Conservation (phyloP, 495 filamentous ascomycete genomes). For the Pseudevernia furfuracea region DNA sequence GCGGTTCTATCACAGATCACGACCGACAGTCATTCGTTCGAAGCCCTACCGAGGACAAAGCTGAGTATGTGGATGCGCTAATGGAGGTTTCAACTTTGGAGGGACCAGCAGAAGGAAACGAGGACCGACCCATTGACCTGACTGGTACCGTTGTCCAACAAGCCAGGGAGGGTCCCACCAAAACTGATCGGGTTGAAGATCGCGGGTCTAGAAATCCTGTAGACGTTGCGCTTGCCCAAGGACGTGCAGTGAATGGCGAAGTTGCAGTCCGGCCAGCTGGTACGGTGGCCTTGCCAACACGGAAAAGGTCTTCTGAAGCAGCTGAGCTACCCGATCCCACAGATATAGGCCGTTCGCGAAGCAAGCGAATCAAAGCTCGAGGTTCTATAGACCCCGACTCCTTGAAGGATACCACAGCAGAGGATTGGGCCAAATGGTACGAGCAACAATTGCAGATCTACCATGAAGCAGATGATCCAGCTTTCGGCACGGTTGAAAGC, state of each 20-base stretch:
- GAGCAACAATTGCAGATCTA: slow-evolving; percentile 62
- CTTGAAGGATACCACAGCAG: slow-evolving; percentile 44
- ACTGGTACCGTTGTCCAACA: not conserved
- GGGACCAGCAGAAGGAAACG: not conserved
- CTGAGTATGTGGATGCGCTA: slow-evolving; percentile 2
- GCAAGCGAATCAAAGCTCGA: slow-evolving; percentile 73
- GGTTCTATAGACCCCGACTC: slow-evolving; percentile 56
- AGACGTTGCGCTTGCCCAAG: not conserved
- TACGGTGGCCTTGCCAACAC: slow-evolving; percentile 26
- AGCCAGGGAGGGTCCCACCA: not conserved
- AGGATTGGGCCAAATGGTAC: slow-evolving; percentile 62
- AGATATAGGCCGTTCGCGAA: slow-evolving; percentile 61
- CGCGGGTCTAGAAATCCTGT: not conserved
- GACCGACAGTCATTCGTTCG: not conserved
- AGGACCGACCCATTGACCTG: slow-evolving; percentile 2
- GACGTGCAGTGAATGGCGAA: not conserved
- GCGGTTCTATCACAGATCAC: not conserved
- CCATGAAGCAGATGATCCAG: slow-evolving; percentile 63
- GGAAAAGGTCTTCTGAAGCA: slow-evolving; percentile 46
- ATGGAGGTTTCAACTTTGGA: not conserved
- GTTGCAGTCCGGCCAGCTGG: not conserved
- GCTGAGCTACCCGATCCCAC: slow-evolving; percentile 43
- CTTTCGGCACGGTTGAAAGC: slow-evolving; percentile 61
- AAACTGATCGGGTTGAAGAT: slow-evolving; percentile 4
- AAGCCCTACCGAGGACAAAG: slow-evolving; percentile 1